Conservation (phyloP, 495 filamentous ascomycete genomes). For the Ascodesmis nigricans region DNA sequence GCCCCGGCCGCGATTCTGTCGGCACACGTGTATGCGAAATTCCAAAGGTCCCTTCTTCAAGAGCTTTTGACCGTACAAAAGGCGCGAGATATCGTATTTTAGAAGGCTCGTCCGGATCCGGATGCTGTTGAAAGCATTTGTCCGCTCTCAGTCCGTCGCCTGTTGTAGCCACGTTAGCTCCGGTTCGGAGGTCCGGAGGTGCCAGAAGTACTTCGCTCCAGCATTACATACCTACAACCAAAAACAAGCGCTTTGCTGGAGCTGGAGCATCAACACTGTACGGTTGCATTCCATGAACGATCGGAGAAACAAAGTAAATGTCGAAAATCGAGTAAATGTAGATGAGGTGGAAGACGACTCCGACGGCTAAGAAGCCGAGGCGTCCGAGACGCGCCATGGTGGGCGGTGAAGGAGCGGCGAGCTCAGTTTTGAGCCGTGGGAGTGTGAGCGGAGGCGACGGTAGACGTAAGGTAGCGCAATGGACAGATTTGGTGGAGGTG, state of each 20-base stretch:
- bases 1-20: conserved; percentile 89
- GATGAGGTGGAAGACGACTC: conserved; percentile 78
- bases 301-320: conserved; percentile 96
- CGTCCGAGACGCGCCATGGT: conserved; percentile 62
- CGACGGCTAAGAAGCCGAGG: conserved; percentile 73
- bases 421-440: conserved; percentile 3
- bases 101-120: conserved; percentile 55
- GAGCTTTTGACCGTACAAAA: conserved; percentile 70
- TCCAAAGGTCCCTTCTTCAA: conserved; percentile 88
- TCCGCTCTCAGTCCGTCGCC: conserved; percentile 90
- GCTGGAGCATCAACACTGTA: conserved; percentile 44
- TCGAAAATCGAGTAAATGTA: conserved; percentile 97
- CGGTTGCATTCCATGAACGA: conserved; percentile 82
- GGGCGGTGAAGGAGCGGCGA: background rate
- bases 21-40: conserved; percentile 96
- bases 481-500: too few relatives aligned
- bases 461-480: too few relatives aligned
- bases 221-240: conserved; percentile 58
- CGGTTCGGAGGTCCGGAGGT: conserved; percentile 22
- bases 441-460: too few relatives aligned
- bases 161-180: conserved; percentile 19
- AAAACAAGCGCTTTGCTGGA: conserved; percentile 71
- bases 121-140: conserved; percentile 88
- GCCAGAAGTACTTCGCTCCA: too few relatives aligned
- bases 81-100: conserved; percentile 56